Percentiles rank a stretch among this genome's conserved stretches.
phyloP scores from a whole-genome alignment of 2,329 filamentous ascomycete genomes.

The Xylaria multiplex region DNA sequence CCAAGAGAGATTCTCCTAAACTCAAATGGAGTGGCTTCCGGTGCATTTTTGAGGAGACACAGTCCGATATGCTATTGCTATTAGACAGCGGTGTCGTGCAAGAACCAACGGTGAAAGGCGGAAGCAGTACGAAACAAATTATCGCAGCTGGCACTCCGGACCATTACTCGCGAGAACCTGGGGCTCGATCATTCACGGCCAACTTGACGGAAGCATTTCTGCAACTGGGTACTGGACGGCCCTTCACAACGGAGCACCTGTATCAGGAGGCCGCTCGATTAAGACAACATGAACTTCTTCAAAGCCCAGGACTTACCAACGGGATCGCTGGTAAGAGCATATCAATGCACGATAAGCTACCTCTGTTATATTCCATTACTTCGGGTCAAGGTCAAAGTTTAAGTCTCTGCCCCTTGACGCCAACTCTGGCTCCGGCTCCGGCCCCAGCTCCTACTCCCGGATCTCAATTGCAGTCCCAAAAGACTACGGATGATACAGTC shows the following conservation, averaged over 20 bases:
- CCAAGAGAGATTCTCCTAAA: constrained; percentile 66
- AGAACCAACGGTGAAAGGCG: constrained; percentile 61
- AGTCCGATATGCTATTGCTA: constrained; percentile 70
- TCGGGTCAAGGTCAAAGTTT: constrained; percentile 64
- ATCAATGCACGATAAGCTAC: constrained; percentile 52
- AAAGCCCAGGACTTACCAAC: constrained; percentile 58
- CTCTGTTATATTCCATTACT: constrained; percentile 66
- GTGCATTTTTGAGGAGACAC: constrained; percentile 69
- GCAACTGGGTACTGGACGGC: constrained; percentile 62
- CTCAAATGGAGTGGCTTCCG: constrained; percentile 72
- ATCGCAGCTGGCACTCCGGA: constrained; percentile 69
- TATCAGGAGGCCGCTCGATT: constrained; percentile 64
- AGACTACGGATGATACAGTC: constrained; percentile 45
- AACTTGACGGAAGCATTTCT: constrained; percentile 64
- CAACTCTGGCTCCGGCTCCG: constrained; percentile 18
- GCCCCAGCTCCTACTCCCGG: constrained; percentile 41
- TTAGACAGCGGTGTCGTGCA: constrained; percentile 70
- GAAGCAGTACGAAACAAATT: constrained; percentile 68
- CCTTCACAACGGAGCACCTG: constrained; percentile 66
- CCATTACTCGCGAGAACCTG: constrained; percentile 56
- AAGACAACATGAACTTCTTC: constrained; percentile 57
- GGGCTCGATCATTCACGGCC: constrained; percentile 68
- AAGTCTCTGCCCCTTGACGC: constrained; percentile 60
- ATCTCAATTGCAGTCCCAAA: constrained; percentile 48
- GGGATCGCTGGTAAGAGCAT: constrained; percentile 53